Base-by-base conservation (phyloP, 768 basidiomycete species). In the Suillus spraguei region DNA sequence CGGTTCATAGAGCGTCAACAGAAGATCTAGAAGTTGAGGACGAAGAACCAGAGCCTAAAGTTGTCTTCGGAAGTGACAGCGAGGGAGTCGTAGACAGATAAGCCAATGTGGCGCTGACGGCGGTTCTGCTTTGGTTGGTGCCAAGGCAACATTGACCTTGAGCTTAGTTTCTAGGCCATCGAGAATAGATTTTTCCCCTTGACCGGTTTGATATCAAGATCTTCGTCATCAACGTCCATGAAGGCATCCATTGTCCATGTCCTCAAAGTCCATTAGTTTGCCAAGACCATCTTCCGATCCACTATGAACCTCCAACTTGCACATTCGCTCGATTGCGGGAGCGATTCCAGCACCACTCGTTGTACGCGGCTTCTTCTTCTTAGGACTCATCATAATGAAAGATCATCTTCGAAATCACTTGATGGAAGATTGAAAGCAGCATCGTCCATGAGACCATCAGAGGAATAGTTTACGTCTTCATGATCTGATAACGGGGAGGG, bases 71-170 rank as follows among this genome's bases (percentile, higher is more conserved):
- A 74, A 14, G 83, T 79, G 32, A 92, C 87, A 1, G 80, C 79
- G 4, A 92, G 81, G 5, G 90, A 85, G 66, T 93, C 88, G 64
- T 92, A 91, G 5, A 92, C 81, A 13, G 89, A 85, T 16, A 92
- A n/a, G 79, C 92, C 92, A 94, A 0, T 86, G 78, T 0, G 88
- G 86, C 36, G 80, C 77, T 0, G 73, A 68, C 38, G 84, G 79
- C 5, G 79, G 69, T 49, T 84, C 85, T 68, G 82, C 79, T 65
- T 82, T 84, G 63, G 77, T 77, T 41, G 65, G 54, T 10, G 59
- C 63, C 10, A 50, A 47, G 22, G 7, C 32, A 41, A 28, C 10
- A 20, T 50, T 61, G 2, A 16, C 8, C n/a, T 36, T 35, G 6
- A 69, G 67, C 53, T 73, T 71, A 24, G 46, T 68, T 63, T 69